A percentile compares a stretch with the other conserved stretches of the same genome.
Evolutionary conservation across 805 yeast species (phyloP).

Genomic region (Diddensiella caesifluorescens): DNA sequence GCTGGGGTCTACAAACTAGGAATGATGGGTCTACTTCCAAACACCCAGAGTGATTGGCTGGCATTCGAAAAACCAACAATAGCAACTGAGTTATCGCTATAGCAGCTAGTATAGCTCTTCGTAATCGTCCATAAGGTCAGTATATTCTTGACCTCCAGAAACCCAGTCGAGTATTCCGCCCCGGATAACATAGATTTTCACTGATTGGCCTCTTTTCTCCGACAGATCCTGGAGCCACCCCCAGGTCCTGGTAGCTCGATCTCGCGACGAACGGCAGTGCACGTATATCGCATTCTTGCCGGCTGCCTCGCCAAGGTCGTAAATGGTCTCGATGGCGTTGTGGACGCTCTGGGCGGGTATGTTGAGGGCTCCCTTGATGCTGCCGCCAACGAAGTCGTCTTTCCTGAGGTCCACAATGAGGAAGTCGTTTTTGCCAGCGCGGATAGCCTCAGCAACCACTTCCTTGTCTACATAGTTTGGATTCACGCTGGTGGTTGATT

Average conservation of each 20-base stretch:
- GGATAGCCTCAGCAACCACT: slow-evolving; percentile 16
- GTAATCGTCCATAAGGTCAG: slow-evolving; percentile 22
- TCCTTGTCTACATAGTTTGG: slow-evolving; percentile 17
- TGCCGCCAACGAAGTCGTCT: slow-evolving; percentile 25
- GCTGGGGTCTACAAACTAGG: slow-evolving; percentile 83
- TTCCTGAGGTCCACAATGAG: slow-evolving; percentile 23
- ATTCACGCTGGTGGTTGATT: slow-evolving; percentile 5
- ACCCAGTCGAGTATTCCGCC: slow-evolving; percentile 26
- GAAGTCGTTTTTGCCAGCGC: slow-evolving; percentile 12
- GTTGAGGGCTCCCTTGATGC: slow-evolving; percentile 23
- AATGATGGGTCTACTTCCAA: slow-evolving; percentile 87
- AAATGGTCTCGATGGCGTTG: slow-evolving; percentile 17
- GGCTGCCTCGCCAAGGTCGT: slow-evolving; percentile 19
- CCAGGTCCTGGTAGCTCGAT: slow-evolving; percentile 22
- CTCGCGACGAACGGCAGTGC: slow-evolving; percentile 22
- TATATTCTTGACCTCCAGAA: slow-evolving; percentile 21
- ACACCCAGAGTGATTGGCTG: slow-evolving; percentile 83
- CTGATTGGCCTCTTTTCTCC: slow-evolving; percentile 12
- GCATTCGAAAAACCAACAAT: slow-evolving; percentile 61
- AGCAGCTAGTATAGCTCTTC: slow-evolving; percentile 5
- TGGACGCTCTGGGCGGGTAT: slow-evolving; percentile 22
- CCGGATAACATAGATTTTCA: slow-evolving; percentile 18
- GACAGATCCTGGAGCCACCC: slow-evolving; percentile 23
- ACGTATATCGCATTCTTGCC: slow-evolving; percentile 20
- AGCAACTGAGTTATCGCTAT: slow-evolving; percentile 17